phyloP scores from a whole-genome alignment of 345 rosid species.

The Bruguiera sexangula region DNA sequence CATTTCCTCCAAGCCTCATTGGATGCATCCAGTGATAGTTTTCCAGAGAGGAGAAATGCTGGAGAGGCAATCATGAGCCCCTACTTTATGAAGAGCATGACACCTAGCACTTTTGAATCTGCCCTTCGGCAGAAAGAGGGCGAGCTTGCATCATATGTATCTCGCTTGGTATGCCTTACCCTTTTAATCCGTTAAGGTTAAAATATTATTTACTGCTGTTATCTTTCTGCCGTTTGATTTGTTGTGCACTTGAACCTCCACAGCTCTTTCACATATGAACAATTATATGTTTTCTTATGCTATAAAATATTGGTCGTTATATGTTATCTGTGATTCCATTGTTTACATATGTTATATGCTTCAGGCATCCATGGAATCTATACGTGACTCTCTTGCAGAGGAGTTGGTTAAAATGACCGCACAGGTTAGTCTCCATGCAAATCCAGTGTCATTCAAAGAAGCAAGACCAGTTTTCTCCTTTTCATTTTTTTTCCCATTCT shows the following conservation, averaged over 20 bases:
- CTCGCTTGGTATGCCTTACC: slow-evolving; percentile 73
- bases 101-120: slow-evolving; percentile 87
- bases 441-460: background rate
- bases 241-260: background rate
- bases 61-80: slow-evolving; percentile 70
- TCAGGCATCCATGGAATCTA: slow-evolving; percentile 91
- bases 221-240: background rate
- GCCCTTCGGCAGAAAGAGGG: slow-evolving; percentile 99
- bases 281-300: slow-evolving; percentile 1
- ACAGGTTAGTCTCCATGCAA: slow-evolving; percentile 46
- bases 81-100: slow-evolving; percentile 89
- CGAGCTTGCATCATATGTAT: slow-evolving; percentile 92
- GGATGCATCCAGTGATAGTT: slow-evolving; percentile 65
- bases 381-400: slow-evolving; percentile 96
- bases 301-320: background rate
- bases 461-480: background rate
- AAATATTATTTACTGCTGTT: background rate
- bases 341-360: slow-evolving; percentile 6
- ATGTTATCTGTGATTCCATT: slow-evolving; percentile 5
- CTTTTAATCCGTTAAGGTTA: slow-evolving; percentile 3
- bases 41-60: slow-evolving; percentile 65
- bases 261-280: background rate
- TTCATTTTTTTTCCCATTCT: background rate
- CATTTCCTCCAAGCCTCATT: slow-evolving; percentile 91
- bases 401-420: slow-evolving; percentile 94